phyloP scores from a whole-genome alignment of 2,329 filamentous ascomycete genomes.

The Fusarium zealandicum region DNA sequence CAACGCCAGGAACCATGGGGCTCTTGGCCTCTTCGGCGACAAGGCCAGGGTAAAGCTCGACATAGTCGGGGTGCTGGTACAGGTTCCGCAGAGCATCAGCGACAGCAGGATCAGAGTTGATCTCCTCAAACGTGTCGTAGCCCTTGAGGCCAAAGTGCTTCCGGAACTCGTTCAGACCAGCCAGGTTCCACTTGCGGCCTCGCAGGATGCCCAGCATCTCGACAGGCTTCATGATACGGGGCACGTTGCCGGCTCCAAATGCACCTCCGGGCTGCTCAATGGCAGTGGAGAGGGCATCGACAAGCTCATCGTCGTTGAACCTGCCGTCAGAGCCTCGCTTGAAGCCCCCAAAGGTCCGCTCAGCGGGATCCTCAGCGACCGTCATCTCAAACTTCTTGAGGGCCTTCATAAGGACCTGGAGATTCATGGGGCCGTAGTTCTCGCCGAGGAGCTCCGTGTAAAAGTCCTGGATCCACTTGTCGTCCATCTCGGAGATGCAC shows the following conservation, averaged over 20 bases:
- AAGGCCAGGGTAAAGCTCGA: constrained; percentile 82
- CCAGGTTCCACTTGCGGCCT: constrained; percentile 77
- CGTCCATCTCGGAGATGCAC: constrained; percentile 75
- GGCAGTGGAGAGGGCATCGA: constrained; percentile 70
- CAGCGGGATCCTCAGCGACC: constrained; percentile 70
- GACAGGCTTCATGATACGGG: constrained; percentile 74
- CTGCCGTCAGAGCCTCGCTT: constrained; percentile 69
- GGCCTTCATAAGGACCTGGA: constrained; percentile 67
- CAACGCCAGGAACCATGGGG: constrained; percentile 76
- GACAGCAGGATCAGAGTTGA: constrained; percentile 78
- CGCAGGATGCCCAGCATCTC: constrained; percentile 85
- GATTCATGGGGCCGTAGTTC: constrained; percentile 63
- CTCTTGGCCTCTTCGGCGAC: constrained; percentile 78
- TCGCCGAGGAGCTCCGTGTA: constrained; percentile 66
- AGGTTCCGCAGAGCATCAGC: constrained; percentile 70
- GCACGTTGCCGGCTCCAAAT: constrained; percentile 77
- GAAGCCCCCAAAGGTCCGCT: constrained; percentile 73
- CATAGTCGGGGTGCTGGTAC: constrained; percentile 80
- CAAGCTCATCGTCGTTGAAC: constrained; percentile 80
- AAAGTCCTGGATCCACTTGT: constrained; percentile 78
- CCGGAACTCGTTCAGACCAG: constrained; percentile 84
- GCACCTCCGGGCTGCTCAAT: constrained; percentile 80
- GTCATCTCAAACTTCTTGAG: constrained; percentile 68
- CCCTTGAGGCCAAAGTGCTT: constrained; percentile 80
- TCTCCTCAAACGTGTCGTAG: constrained; percentile 81